These are phyloP conservation scores for Tylopilus felleus DNA, from an alignment of 768 basidiomycete species.

Conservation along the genomic window DNA sequence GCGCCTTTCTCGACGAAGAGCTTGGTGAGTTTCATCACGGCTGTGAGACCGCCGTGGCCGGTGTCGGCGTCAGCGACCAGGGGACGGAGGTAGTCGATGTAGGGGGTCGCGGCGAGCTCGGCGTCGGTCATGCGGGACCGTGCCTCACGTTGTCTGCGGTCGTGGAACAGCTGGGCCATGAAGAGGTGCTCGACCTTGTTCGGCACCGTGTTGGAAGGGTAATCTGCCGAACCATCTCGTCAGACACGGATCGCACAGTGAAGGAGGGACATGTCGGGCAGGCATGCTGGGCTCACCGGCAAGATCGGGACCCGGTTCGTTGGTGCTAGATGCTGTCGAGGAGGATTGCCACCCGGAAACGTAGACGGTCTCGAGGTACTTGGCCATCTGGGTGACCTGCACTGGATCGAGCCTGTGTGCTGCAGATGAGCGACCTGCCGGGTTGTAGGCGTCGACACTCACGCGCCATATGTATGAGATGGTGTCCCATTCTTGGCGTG, in stretches of 20 bases:
- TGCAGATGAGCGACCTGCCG: not conserved
- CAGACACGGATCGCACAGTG: not conserved
- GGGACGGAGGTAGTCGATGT: slow-evolving; percentile 88
- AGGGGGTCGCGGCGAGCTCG: slow-evolving; percentile 66
- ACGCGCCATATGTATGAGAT: slow-evolving; percentile 98
- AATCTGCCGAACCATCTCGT: slow-evolving; percentile 50
- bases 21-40: slow-evolving; percentile 97
- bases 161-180: slow-evolving; percentile 98
- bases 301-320: slow-evolving; percentile 98
- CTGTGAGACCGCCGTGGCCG: slow-evolving; percentile 96
- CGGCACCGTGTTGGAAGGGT: slow-evolving; percentile 97
- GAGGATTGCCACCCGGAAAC: slow-evolving; percentile 97
- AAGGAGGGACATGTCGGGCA: not conserved
- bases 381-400: slow-evolving; percentile 98
- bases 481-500: slow-evolving; percentile 77
- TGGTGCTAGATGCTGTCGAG: slow-evolving; percentile 87
- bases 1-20: slow-evolving; percentile 99
- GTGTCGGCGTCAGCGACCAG: slow-evolving; percentile 97
- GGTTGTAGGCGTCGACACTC: slow-evolving; percentile 32
- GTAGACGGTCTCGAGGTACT: slow-evolving; percentile 97
- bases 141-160: slow-evolving; percentile 89
- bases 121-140: slow-evolving; percentile 68
- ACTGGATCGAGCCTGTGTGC: slow-evolving; percentile 87
- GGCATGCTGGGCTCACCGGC: slow-evolving; percentile 56
- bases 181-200: slow-evolving; percentile 99